Evolutionary conservation across 176 grass and related monocot genomes (phyloP).

Genomic region (Musa acuminata): DNA sequence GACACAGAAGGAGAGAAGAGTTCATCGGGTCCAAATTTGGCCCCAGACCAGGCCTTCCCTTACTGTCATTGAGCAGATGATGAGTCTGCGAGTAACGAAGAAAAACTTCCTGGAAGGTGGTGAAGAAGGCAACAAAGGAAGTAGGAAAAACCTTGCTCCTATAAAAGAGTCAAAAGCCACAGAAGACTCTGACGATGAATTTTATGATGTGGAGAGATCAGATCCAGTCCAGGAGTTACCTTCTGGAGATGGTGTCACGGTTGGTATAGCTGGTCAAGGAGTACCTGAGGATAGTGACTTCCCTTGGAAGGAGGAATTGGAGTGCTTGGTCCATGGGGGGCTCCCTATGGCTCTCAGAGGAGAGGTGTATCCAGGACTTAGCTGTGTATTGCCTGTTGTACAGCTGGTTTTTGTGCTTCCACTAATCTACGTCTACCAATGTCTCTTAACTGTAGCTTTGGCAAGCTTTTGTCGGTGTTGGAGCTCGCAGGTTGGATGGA

Average conservation of each 20-base stretch:
- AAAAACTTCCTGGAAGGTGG: conserved; percentile 26
- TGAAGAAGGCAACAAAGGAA: conserved; percentile 7
- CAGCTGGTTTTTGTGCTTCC: not conserved
- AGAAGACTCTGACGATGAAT: conserved; percentile 85
- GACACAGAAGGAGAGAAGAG: conserved; percentile 20
- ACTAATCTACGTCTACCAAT: not conserved
- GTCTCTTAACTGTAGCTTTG: conserved; percentile 50
- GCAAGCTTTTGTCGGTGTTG: conserved; percentile 97
- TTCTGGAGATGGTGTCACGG: conserved; percentile 38
- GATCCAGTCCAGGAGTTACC: conserved; percentile 59
- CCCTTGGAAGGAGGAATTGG: conserved; percentile 87
- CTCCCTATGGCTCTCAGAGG: conserved; percentile 95
- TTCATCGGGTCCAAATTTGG: conserved; percentile 63
- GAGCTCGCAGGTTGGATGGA: conserved; percentile 72
- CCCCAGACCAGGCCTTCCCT: conserved; percentile 70
- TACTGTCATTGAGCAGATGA: conserved; percentile 68
- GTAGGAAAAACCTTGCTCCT: conserved; percentile 20
- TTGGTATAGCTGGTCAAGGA: conserved; percentile 18
- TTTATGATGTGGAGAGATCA: conserved; percentile 83
- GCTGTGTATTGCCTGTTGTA: not conserved
- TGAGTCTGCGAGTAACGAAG: conserved; percentile 58
- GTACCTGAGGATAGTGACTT: conserved; percentile 34
- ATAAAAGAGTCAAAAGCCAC: conserved; percentile 46
- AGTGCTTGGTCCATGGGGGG: conserved; percentile 69
- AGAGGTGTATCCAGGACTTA: conserved; percentile 43